Conservation (phyloP, 331 rosid genomes). For the Prunus yedoensis region DNA sequence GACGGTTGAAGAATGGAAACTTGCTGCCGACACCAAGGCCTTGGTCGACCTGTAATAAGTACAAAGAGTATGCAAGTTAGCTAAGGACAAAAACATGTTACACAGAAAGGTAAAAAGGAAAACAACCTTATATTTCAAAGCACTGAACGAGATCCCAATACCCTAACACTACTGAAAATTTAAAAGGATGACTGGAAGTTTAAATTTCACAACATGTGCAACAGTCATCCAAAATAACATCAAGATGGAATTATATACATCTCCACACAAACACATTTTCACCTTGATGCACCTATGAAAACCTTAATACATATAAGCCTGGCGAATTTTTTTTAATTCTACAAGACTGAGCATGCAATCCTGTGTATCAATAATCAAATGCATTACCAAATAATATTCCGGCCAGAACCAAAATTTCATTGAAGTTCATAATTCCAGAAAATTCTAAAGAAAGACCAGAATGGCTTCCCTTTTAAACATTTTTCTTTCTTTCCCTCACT, state of each 20-base stretch:
- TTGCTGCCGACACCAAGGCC: slow-evolving; percentile 88
- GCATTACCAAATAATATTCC: neutral
- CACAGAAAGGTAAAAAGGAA: neutral
- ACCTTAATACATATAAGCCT: neutral
- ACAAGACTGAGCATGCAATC: neutral
- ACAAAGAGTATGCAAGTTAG: slow-evolving; percentile 12
- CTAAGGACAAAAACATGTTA: slow-evolving; percentile 7
- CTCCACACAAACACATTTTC: neutral
- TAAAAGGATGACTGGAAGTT: neutral
- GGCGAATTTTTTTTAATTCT: neutral
- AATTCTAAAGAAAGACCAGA: neutral
- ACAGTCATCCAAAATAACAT: neutral
- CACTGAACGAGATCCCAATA: neutral
- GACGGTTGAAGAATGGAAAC: slow-evolving; percentile 88
- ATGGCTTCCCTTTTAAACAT: neutral
- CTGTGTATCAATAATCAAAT: neutral
- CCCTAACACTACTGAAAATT: neutral
- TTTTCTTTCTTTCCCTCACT: neutral
- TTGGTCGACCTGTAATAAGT: slow-evolving; percentile 77
- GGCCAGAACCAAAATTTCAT: neutral
- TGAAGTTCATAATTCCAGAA: neutral
- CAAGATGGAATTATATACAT: neutral
- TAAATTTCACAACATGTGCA: neutral
- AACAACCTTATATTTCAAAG: neutral
- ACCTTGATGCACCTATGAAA: neutral